These are phyloP conservation scores for Candida pini DNA, from an alignment of 805 yeast genomes.

Conservation along the genomic window DNA sequence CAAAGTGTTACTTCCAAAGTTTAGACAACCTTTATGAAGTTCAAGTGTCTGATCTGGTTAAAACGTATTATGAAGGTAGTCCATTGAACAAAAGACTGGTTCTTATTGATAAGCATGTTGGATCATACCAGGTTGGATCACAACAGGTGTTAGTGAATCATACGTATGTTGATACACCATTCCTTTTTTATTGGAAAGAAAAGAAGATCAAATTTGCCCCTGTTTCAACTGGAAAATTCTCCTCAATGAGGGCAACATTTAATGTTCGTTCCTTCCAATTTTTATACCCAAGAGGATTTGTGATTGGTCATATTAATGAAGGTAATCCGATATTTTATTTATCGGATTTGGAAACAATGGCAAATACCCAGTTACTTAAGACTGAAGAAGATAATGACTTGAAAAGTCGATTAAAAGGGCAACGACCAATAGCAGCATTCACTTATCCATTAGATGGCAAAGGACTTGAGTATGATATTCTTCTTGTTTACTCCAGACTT, in stretches of 20 bases:
- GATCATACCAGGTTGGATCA: conserved; percentile 62
- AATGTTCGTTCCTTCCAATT: conserved; percentile 20
- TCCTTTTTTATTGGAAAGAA: conserved; percentile 50
- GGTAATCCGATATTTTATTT: conserved; percentile 24
- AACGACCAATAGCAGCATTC: conserved; percentile 24
- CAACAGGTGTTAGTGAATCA: conserved; percentile 59
- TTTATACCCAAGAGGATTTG: conserved; percentile 25
- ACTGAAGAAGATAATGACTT: conserved; percentile 20
- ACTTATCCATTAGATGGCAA: conserved; percentile 14
- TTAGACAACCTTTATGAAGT: conserved; percentile 57
- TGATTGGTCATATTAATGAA: conserved; percentile 22
- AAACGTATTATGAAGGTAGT: conserved; percentile 45
- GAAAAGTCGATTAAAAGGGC: conserved; percentile 20
- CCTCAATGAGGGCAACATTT: conserved; percentile 23
- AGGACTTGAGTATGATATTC: conserved; percentile 18
- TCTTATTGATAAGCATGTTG: conserved; percentile 36
- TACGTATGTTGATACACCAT: conserved; percentile 49
- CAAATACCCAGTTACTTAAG: conserved; percentile 20
- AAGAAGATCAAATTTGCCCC: conserved; percentile 32
- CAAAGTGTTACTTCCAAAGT: conserved; percentile 52
- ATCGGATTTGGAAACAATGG: conserved; percentile 23
- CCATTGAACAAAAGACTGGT: conserved; percentile 30
- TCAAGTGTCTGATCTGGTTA: conserved; percentile 54
- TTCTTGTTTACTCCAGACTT: conserved; percentile 25
- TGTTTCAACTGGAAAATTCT: conserved; percentile 24